Evolutionary conservation across 73 alveolate species (phyloP).

Genomic region (Paramecium pentaurelia): DNA sequence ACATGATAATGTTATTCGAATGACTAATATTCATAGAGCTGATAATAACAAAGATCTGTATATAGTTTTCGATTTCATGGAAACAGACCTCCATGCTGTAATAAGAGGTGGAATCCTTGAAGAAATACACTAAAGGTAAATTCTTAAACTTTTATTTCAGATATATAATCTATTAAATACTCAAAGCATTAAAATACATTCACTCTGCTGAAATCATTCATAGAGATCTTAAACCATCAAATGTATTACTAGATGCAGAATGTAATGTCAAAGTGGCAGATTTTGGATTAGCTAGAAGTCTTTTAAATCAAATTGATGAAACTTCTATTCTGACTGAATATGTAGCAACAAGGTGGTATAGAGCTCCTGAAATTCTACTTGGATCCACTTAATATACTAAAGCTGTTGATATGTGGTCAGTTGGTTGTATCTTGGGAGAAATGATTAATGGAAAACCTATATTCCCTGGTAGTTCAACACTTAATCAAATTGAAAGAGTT

Average conservation of each 20-base stretch:
- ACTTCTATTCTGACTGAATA: constrained; percentile 81
- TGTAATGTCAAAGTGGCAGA: constrained; percentile 91
- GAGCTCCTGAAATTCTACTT: constrained; percentile 90
- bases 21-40: constrained; percentile 70
- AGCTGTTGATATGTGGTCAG: constrained; percentile 92
- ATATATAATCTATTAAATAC: constrained; percentile 92
- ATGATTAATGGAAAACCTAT: constrained; percentile 79
- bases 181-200: constrained; percentile 94
- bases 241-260: constrained; percentile 82
- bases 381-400: constrained; percentile 81
- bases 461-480: constrained; percentile 87
- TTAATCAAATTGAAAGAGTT: constrained; percentile 77
- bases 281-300: constrained; percentile 87
- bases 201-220: constrained; percentile 93
- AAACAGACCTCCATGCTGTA: constrained; percentile 79
- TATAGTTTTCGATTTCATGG: constrained; percentile 77
- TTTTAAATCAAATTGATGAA: constrained; percentile 65
- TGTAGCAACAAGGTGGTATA: constrained; percentile 90
- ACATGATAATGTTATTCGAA: constrained; percentile 73
- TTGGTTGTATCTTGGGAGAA: constrained; percentile 91
- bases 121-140: constrained; percentile 79
- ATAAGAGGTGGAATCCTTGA: constrained; percentile 95
- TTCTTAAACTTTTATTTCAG: not conserved
- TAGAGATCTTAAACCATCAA: constrained; percentile 90
- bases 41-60: constrained; percentile 73